Evolutionary conservation across 805 yeast species (phyloP).

Genomic region (Kuraishia ogatae): DNA sequence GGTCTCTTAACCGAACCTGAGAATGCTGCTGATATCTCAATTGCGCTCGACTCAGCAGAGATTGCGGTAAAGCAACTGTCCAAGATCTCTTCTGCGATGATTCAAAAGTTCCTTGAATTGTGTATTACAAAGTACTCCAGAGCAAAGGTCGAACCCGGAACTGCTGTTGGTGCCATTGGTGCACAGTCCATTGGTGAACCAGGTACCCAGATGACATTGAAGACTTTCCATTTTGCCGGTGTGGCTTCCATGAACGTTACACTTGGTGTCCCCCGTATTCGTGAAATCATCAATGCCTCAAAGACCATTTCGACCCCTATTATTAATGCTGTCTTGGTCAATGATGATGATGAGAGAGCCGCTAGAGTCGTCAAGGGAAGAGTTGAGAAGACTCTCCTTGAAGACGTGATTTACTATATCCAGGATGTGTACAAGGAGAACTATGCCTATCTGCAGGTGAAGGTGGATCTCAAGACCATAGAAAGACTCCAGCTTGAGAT

Average conservation of each 20-base stretch:
- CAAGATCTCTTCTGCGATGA: conserved; percentile 54
- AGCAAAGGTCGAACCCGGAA: conserved; percentile 97
- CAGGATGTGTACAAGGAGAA: conserved; percentile 88
- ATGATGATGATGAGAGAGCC: conserved; percentile 91
- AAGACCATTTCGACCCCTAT: conserved; percentile 94
- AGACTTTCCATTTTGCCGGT: conserved; percentile 86
- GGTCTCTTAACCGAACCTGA: conserved; percentile 33
- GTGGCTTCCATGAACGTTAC: conserved; percentile 99
- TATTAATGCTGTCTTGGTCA: conserved; percentile 88
- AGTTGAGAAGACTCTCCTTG: conserved; percentile 81
- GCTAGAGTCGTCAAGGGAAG: conserved; percentile 98
- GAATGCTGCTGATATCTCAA: conserved; percentile 30
- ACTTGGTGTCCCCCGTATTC: conserved; percentile 98
- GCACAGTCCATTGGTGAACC: conserved; percentile 99
- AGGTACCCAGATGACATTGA: conserved; percentile 96
- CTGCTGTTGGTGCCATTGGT: conserved; percentile 99
- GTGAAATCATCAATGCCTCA: conserved; percentile 96
- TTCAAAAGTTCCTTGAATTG: conserved; percentile 59
- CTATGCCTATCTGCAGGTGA: conserved; percentile 70
- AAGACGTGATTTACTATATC: conserved; percentile 81
- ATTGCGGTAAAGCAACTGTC: conserved; percentile 53
- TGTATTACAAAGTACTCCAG: conserved; percentile 76
- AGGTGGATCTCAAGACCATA: conserved; percentile 75
- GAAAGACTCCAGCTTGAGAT: conserved; percentile 86
- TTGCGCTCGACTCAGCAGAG: conserved; percentile 17